Conservation (phyloP, 2,329 filamentous ascomycete species). For the Calonectria crousiana region DNA sequence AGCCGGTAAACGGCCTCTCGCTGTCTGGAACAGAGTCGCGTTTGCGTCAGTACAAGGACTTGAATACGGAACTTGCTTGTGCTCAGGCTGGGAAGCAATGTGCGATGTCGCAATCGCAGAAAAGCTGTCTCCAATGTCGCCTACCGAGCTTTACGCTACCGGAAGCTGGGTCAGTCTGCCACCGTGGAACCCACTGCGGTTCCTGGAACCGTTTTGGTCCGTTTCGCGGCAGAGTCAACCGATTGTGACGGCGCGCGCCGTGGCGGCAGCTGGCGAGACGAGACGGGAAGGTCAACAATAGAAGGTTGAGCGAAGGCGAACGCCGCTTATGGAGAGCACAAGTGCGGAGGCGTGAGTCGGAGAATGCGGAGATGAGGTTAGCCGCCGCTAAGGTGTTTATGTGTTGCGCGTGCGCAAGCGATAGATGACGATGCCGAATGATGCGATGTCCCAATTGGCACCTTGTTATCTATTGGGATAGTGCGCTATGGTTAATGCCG, state of each 20-base stretch:
- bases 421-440: slow-evolving; percentile 7
- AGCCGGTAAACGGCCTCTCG: background rate
- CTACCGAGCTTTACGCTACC: slow-evolving; percentile 17
- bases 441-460: slow-evolving; percentile 4
- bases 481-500: background rate
- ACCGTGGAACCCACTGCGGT: slow-evolving; percentile 21
- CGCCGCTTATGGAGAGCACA: slow-evolving; percentile 5
- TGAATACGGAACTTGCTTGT: background rate
- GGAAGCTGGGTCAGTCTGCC: slow-evolving; percentile 13
- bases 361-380: slow-evolving; percentile 18
- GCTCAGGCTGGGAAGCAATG: background rate
- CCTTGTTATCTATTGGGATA: background rate
- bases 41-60: background rate
- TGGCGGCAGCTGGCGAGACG: slow-evolving; percentile 22
- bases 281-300: slow-evolving; percentile 20
- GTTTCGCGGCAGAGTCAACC: slow-evolving; percentile 1
- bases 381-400: slow-evolving; percentile 9
- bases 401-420: slow-evolving; percentile 9
- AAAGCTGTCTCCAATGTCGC: slow-evolving; percentile 18
- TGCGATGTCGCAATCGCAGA: background rate
- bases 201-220: slow-evolving; percentile 13
- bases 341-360: slow-evolving; percentile 18
- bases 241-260: slow-evolving; percentile 6
- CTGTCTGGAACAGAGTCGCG: background rate
- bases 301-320: slow-evolving; percentile 19